Percentiles rank a stretch among this genome's conserved stretches.
Evolutionary conservation across 352 stramenopile genomes (phyloP).

Genomic region (Saprolegnia parasitica): DNA sequence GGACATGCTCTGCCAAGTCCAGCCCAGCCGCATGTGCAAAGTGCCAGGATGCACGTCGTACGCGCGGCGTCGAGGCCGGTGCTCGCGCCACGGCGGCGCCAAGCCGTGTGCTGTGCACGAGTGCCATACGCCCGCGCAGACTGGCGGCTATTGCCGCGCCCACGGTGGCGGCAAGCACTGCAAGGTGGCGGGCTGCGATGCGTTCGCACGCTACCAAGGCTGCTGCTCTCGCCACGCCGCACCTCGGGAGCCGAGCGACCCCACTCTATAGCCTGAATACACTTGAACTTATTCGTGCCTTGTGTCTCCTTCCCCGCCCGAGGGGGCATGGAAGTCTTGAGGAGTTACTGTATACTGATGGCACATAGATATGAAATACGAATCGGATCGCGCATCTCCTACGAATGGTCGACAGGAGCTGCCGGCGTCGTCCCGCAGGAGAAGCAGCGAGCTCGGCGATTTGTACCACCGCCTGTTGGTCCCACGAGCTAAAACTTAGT

Average conservation of each 20-base stretch:
- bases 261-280: background rate
- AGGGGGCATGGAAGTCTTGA: too few species aligned
- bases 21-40: background rate
- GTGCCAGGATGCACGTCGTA: constrained; percentile 2
- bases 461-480: too few species aligned
- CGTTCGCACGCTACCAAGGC: background rate
- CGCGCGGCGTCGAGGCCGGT: constrained; percentile 4
- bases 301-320: too few species aligned
- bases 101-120: background rate
- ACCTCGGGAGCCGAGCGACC: background rate
- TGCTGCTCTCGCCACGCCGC: background rate
- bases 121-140: background rate
- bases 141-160: background rate
- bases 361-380: too few species aligned
- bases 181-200: background rate
- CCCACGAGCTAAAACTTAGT: too few species aligned
- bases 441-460: too few species aligned
- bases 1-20: background rate
- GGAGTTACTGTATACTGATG: too few species aligned
- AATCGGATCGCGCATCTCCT: too few species aligned
- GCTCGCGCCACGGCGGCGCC: constrained; percentile 15
- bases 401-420: too few species aligned
- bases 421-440: too few species aligned
- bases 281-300: too few species aligned
- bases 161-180: background rate